Evolutionary conservation across 2,329 filamentous ascomycete genomes (phyloP).

Genomic region (Colletotrichum chlorophyti): DNA sequence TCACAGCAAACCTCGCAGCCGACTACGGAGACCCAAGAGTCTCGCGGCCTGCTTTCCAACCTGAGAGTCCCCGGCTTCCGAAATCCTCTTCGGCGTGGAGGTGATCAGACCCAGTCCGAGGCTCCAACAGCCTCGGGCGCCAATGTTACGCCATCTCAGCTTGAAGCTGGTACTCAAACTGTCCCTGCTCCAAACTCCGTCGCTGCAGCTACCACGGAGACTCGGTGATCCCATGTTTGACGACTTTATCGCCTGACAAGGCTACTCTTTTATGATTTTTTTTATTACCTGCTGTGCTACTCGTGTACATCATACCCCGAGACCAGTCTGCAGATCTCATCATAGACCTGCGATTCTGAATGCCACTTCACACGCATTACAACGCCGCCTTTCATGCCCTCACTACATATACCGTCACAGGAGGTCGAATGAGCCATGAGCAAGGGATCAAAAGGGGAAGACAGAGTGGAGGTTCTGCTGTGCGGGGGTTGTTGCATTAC

Average conservation of each 20-base stretch:
- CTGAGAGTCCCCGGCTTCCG: constrained; percentile 31
- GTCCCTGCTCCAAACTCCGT: constrained; percentile 17
- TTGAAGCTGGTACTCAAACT: constrained; percentile 50
- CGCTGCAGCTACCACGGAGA: constrained; percentile 5
- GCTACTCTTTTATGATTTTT: constrained; percentile 11
- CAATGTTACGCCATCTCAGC: constrained; percentile 52
- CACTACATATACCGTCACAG: constrained; percentile 18
- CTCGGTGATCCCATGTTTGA: neutral
- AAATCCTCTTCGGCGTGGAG: constrained; percentile 31
- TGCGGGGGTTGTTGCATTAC: constrained; percentile 5
- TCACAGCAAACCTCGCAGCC: constrained; percentile 9
- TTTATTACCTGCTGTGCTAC: constrained; percentile 24
- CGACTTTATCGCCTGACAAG: neutral
- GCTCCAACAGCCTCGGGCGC: constrained; percentile 35
- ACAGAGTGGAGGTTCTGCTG: neutral
- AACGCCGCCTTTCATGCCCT: constrained; percentile 26
- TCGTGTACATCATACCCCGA: constrained; percentile 28
- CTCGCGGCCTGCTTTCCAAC: constrained; percentile 25
- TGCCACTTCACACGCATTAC: constrained; percentile 18
- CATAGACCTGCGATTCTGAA: constrained; percentile 18
- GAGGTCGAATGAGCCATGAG: constrained; percentile 1
- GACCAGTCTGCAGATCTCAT: constrained; percentile 24
- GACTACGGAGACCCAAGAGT: constrained; percentile 16
- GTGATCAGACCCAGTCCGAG: constrained; percentile 21
- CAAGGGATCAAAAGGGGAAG: constrained; percentile 5